A percentile compares a stretch with the other conserved stretches of the same genome.
Conservation (phyloP, 805 yeast species). For the Saturnispora dispora region DNA sequence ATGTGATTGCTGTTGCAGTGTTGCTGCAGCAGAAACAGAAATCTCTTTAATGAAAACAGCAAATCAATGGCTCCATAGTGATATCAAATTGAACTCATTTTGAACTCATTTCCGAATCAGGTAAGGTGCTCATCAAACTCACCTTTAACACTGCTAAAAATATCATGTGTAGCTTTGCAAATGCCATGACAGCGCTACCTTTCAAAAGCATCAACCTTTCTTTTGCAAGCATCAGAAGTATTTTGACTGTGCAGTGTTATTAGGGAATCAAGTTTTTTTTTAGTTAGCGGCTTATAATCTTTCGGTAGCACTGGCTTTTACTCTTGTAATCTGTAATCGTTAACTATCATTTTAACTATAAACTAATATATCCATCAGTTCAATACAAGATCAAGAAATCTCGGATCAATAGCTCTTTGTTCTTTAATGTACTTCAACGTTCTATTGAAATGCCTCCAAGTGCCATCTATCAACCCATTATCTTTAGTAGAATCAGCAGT, state of each 20-base stretch:
- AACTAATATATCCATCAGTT: not conserved
- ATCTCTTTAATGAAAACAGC: not conserved
- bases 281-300: too few species aligned
- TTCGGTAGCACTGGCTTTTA: not conserved
- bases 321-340: not conserved
- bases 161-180: not conserved
- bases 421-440: slow-evolving; percentile 61
- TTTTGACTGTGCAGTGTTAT: too few species aligned
- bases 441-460: slow-evolving; percentile 54
- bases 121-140: not conserved
- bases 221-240: too few species aligned
- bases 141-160: not conserved
- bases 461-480: slow-evolving; percentile 17
- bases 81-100: not conserved
- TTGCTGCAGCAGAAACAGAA: not conserved
- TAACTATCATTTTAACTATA: not conserved
- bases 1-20: not conserved
- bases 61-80: not conserved
- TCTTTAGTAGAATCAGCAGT: not conserved
- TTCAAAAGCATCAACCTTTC: too few species aligned
- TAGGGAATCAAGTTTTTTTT: too few species aligned
- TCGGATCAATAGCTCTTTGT: slow-evolving; percentile 61
- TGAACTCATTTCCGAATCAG: not conserved
- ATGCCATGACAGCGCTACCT: too few species aligned
- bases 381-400: slow-evolving; percentile 33